A percentile compares a stretch with the other conserved stretches of the same genome.
Conservation (phyloP, 2,329 filamentous ascomycete species). For the Pseudopyrenochaeta lycopersici region DNA sequence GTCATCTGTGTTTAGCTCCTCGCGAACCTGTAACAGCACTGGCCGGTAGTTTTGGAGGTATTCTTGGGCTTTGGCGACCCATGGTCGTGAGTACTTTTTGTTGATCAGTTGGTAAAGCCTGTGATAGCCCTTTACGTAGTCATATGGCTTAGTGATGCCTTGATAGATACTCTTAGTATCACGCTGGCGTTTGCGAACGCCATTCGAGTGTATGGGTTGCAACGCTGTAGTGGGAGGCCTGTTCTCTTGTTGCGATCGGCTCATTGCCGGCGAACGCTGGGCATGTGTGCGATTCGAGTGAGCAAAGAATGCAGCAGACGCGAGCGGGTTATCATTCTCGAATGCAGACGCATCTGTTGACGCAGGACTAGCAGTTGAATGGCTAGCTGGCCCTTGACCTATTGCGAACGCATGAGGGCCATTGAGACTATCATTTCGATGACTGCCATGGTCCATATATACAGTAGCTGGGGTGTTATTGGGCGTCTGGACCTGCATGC, state of each 20-base stretch:
- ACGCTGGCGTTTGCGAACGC: constrained; percentile 60
- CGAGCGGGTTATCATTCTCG: constrained; percentile 53
- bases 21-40: constrained; percentile 90
- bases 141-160: constrained; percentile 88
- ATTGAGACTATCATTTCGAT: constrained; percentile 45
- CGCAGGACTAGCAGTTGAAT: constrained; percentile 67
- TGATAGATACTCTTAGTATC: constrained; percentile 90
- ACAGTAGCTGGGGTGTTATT: constrained; percentile 52
- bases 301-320: constrained; percentile 45
- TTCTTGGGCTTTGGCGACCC: constrained; percentile 84
- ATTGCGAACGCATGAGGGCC: constrained; percentile 69
- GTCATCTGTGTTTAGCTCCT: constrained; percentile 87
- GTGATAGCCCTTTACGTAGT: constrained; percentile 90
- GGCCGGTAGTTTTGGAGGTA: constrained; percentile 89
- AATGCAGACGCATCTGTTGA: constrained; percentile 55
- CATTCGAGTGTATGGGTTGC: constrained; percentile 43
- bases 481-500: constrained; percentile 54
- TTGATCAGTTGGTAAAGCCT: constrained; percentile 82
- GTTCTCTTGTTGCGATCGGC: constrained; percentile 36
- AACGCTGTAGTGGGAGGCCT: constrained; percentile 39
- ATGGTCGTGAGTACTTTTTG: constrained; percentile 78
- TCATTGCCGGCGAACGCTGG: constrained; percentile 39
- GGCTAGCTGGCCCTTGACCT: constrained; percentile 64
- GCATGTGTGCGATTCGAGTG: constrained; percentile 41
- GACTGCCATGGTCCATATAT: constrained; percentile 37